Evolutionary conservation across 805 yeast species (phyloP).

Genomic region (Metschnikowia santaceciliae): DNA sequence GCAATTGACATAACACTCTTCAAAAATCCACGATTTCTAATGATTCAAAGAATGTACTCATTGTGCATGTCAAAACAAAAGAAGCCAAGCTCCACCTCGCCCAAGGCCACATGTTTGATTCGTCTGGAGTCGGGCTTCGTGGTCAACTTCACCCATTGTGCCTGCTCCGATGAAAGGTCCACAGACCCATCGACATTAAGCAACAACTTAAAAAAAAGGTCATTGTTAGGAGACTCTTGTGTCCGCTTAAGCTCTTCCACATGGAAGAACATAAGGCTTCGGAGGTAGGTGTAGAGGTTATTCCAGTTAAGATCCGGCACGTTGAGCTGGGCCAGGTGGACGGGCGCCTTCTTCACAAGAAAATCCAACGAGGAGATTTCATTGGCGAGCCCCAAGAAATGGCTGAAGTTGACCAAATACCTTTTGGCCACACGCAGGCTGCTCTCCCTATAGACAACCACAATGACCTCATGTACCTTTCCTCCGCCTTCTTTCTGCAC

Average conservation of each 20-base stretch:
- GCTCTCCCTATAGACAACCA: constrained; percentile 36
- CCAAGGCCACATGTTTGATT: constrained; percentile 19
- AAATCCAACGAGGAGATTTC: constrained; percentile 15
- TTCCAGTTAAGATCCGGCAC: constrained; percentile 30
- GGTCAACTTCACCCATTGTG: constrained; percentile 25
- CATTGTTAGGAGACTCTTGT: constrained; percentile 4
- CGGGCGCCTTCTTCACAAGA: constrained; percentile 13
- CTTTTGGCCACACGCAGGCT: constrained; percentile 30
- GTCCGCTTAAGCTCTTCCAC: constrained; percentile 26
- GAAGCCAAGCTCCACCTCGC: constrained; percentile 25
- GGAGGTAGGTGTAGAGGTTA: constrained; percentile 30
- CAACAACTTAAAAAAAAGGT: constrained; percentile 22
- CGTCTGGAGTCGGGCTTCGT: constrained; percentile 9
- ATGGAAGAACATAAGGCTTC: constrained; percentile 29
- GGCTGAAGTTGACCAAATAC: constrained; percentile 35
- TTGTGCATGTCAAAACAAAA: constrained; percentile 29
- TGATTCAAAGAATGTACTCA: constrained; percentile 20
- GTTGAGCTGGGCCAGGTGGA: constrained; percentile 22
- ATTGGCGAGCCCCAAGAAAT: constrained; percentile 23
- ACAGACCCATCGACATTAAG: constrained; percentile 24
- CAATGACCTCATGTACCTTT: constrained; percentile 27
- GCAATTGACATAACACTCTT: neutral
- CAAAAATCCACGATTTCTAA: too few relatives aligned
- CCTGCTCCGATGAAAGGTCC: constrained; percentile 13
- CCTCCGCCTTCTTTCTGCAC: constrained; percentile 22